Evolutionary conservation across 176 grass and related monocot genomes (phyloP), one percentile per base, ranked within the genome.

Genomic region (Eleusine indica): DNA sequence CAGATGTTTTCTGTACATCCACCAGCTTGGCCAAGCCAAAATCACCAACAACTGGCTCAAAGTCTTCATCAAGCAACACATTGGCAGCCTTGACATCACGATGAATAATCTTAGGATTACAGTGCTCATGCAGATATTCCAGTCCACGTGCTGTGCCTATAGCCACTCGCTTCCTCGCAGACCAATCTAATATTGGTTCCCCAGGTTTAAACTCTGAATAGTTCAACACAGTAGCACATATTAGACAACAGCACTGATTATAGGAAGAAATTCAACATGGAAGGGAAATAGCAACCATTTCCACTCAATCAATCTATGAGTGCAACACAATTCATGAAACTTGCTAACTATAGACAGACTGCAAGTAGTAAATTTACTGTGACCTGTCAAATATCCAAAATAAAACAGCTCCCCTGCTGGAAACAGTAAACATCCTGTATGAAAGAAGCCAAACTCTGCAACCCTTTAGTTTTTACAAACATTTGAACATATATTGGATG

Each of bases 91-190:
- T 98, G 19, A 98, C 96, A 61, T 98, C 96, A 25, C 96, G 89
- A 84, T 98, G 96, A 71, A 98, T 98, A 78, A 98, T 98, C 72
- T 98, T 98, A 51, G 93, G 96, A 63, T 93, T 95, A 70, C 96
- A 98, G 87, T 98, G 96, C 79, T 98, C 96, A 44, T 98, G 96
- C 35, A 98, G 85, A 75, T 98, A 98, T 78, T 98, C 96, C 62
- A 98, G 77, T 29, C 96, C 96, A 65, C 93, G 91, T 28, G 96
- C 93, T 40, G 96, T 98, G 71, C 96, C 96, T 67, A 98, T 84
- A 73, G 96, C 93, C 79, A 98, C 89, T 74, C 91, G 85, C 86
- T 98, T 98, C 70, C 96, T 89, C 77, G 85, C 77, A 35, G 91
- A 85, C 96, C 96, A 98, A 77, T 91, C 87, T 85, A 98, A 75